A percentile compares a stretch with the other conserved stretches of the same genome.
These are phyloP conservation scores for Apiospora malaysiana DNA, from an alignment of 2,329 filamentous ascomycete species.

Conservation along the genomic window DNA sequence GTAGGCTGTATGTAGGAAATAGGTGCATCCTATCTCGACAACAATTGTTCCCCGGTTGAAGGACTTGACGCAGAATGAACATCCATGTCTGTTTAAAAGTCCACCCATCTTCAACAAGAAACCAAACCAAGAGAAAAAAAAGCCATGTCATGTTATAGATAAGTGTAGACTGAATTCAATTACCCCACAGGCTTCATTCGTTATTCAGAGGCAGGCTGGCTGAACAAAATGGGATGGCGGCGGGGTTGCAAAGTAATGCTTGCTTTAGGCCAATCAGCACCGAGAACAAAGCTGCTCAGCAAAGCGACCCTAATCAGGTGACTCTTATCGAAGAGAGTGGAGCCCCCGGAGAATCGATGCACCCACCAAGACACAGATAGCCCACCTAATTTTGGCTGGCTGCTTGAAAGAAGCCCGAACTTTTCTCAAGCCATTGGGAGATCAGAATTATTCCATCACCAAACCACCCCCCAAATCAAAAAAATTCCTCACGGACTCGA, in stretches of 20 bases:
- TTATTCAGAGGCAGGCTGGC: background rate
- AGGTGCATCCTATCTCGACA: no score
- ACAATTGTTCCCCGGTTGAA: no score
- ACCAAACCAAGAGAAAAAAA: no score
- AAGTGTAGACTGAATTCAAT: no score
- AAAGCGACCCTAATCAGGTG: conserved; percentile 25
- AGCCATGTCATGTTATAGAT: no score
- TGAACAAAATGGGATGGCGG: background rate
- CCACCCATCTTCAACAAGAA: no score
- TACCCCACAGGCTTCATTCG: no score
- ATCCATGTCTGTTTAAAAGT: no score
- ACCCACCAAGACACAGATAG: conserved; percentile 15
- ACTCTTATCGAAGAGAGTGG: conserved; percentile 18
- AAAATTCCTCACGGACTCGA: conserved; percentile 72
- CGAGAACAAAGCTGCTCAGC: background rate
- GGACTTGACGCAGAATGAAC: no score
- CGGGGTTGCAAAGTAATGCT: background rate
- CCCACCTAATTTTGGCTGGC: conserved; percentile 15
- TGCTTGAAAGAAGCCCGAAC: conserved; percentile 20
- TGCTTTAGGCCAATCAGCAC: background rate
- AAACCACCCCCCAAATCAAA: conserved; percentile 20
- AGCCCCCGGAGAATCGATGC: conserved; percentile 11
- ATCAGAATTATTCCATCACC: conserved; percentile 19
- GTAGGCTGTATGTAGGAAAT: background rate
- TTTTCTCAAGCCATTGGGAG: conserved; percentile 19